These are phyloP conservation scores for Aspergillus sp. DNA, from an alignment of 2,329 filamentous ascomycete species.

Conservation along the genomic window DNA sequence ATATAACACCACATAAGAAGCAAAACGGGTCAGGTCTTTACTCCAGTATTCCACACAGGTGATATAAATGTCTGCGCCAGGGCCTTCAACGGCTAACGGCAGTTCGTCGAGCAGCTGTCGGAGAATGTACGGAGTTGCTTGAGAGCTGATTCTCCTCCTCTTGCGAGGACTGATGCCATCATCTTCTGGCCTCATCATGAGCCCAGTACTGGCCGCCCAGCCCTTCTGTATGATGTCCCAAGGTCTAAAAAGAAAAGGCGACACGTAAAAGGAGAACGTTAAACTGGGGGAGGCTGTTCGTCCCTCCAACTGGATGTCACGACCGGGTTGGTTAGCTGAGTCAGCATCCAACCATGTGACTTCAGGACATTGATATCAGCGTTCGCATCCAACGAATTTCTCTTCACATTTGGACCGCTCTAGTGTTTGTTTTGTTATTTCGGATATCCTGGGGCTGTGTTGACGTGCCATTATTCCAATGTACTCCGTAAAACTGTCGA, in stretches of 20 bases:
- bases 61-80: constrained; percentile 43
- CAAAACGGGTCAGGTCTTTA: constrained; percentile 29
- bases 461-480: too few relatives aligned
- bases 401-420: too few relatives aligned
- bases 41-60: constrained; percentile 57
- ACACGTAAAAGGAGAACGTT: neutral
- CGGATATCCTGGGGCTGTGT: too few relatives aligned
- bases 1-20: neutral
- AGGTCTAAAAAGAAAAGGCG: neutral
- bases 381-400: too few relatives aligned
- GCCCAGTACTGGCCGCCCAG: constrained; percentile 12
- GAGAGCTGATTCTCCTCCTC: constrained; percentile 36
- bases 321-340: neutral
- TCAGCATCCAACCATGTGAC: too few relatives aligned
- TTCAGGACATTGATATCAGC: too few relatives aligned
- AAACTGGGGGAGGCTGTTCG: too few relatives aligned
- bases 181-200: constrained; percentile 32
- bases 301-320: neutral
- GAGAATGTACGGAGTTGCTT: constrained; percentile 39
- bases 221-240: neutral
- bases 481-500: too few relatives aligned
- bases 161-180: constrained; percentile 40
- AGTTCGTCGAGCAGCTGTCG: constrained; percentile 35
- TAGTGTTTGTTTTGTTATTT: too few relatives aligned
- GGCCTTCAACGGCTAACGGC: constrained; percentile 33